Evolutionary conservation across 2,329 filamentous ascomycete species (phyloP).

Genomic region (Zasmidium citrigriseum): DNA sequence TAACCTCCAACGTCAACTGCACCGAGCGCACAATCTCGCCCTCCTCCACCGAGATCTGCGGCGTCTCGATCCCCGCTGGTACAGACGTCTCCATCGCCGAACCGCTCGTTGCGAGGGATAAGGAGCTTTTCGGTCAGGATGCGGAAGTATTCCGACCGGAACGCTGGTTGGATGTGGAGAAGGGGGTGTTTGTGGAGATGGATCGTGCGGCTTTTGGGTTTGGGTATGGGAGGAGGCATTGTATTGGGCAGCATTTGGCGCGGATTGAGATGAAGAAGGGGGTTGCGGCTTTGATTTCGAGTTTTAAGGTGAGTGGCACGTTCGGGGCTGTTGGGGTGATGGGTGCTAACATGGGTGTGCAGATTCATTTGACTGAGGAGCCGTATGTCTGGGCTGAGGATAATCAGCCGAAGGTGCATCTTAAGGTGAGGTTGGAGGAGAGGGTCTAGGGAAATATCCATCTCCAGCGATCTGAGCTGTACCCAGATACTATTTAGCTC

Average conservation of each 20-base stretch:
- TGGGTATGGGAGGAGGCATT: slow-evolving; percentile 47
- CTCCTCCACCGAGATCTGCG: slow-evolving; percentile 14
- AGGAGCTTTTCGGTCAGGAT: slow-evolving; percentile 39
- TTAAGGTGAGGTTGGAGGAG: not conserved
- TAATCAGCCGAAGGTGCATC: not conserved
- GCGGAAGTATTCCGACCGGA: slow-evolving; percentile 48
- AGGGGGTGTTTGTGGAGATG: slow-evolving; percentile 37
- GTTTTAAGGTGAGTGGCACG: slow-evolving; percentile 1
- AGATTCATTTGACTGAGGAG: not conserved
- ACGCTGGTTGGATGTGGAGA: slow-evolving; percentile 48
- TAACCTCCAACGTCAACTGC: slow-evolving; percentile 5
- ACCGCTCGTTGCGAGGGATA: slow-evolving; percentile 41
- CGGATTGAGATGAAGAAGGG: slow-evolving; percentile 36
- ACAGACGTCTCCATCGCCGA: slow-evolving; percentile 47
- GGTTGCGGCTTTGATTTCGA: slow-evolving; percentile 12
- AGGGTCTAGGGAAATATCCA: no score
- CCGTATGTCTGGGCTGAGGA: not conserved
- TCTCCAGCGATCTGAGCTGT: no score
- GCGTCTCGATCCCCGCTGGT: slow-evolving; percentile 45
- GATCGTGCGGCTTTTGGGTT: slow-evolving; percentile 48
- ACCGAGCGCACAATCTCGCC: slow-evolving; percentile 13
- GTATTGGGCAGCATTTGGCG: slow-evolving; percentile 47
- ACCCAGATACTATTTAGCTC: no score
- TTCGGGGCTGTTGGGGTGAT: not conserved
- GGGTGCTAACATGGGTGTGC: not conserved